Percentiles rank a stretch among this genome's conserved stretches.
These are phyloP conservation scores for Paraleonurus japonicus DNA, from an alignment of 257 asterid species.

Conservation along the genomic window DNA sequence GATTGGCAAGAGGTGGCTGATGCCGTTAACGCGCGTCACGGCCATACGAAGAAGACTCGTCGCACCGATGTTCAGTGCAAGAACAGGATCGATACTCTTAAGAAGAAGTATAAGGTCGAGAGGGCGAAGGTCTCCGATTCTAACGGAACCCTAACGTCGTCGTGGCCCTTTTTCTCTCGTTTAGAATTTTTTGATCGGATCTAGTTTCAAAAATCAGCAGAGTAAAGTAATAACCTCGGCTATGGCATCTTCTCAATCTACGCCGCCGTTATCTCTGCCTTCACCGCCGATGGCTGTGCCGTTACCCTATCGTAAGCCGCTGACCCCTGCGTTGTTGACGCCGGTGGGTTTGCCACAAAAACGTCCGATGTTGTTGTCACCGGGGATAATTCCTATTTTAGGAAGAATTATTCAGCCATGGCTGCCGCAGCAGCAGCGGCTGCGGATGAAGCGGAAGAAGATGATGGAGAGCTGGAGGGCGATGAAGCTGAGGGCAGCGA, in stretches of 20 bases:
- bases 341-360: slow-evolving; percentile 51
- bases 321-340: slow-evolving; percentile 32
- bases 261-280: slow-evolving; percentile 39
- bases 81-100: slow-evolving; percentile 68
- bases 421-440: slow-evolving; percentile 62
- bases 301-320: slow-evolving; percentile 32
- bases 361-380: slow-evolving; percentile 39
- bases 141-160: slow-evolving; percentile 31
- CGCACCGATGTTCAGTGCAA: slow-evolving; percentile 77
- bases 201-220: slow-evolving; percentile 36
- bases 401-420: slow-evolving; percentile 57
- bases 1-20: slow-evolving; percentile 76
- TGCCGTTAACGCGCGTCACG: slow-evolving; percentile 55
- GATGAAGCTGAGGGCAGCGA: slow-evolving; percentile 45
- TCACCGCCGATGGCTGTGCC: slow-evolving; percentile 60
- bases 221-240: slow-evolving; percentile 29
- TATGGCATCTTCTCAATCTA: slow-evolving; percentile 20
- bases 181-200: slow-evolving; percentile 51
- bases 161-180: slow-evolving; percentile 63
- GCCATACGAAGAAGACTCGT: slow-evolving; percentile 57
- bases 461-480: slow-evolving; percentile 37
- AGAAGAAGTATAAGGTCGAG: slow-evolving; percentile 70
- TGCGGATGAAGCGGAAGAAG: slow-evolving; percentile 43
- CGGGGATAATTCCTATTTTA: slow-evolving; percentile 39
- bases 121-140: slow-evolving; percentile 53